Base-by-base conservation (phyloP, 192 early-diverging fungal species). In the Allomyces arbusculus region DNA sequence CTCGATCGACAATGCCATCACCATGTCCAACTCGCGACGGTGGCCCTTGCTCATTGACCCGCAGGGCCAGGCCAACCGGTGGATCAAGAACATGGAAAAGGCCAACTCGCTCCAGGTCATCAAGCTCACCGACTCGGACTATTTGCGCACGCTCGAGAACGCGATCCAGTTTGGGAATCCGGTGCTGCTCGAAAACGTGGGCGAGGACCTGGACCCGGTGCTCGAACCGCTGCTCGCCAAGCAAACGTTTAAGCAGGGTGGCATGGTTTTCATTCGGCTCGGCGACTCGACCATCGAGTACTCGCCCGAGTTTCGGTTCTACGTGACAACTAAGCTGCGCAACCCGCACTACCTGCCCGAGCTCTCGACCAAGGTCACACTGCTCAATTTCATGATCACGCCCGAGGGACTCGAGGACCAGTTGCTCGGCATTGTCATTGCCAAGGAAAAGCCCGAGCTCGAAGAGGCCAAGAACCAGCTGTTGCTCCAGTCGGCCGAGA, bases 21-120 rank as follows among this genome's bases (percentile, higher is more conserved):
- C 97, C 86, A 77, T 99, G 61, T 83, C 89, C 66, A 83, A 88
- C 12, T 93, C 87, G 78, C 94, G 93, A 69, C 82, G 97, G 66
- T 99, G 94, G 72, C 94, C 97, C 61, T 79, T 99, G 50, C 80
- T 98, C 65, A 93, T 99, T 72, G 97, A 99, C 77, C 97, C 97
- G 1, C 87, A 93, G 20, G 94, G 93, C 61, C 87, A 95, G 64
- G 94, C 95, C 0, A 84, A 89, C 7, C 75, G 81, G 25, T 98
- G 92, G 77, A 74, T 99, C 69, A 78, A 83, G 70, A 89, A 88
- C 66, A 83, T 88, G 68, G 94, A 85, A 78, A 87, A 86, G 73
- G 81, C 86, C 61, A 80, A 86, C 62, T 91, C 89, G 73, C 84
- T 99, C 24, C 88, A 89, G 0, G 84, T 91, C 24, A 98, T 95